These are phyloP conservation scores for Scheffersomyces segobiensis DNA, from an alignment of 1,139 yeast genomes.

Conservation along the genomic window DNA sequence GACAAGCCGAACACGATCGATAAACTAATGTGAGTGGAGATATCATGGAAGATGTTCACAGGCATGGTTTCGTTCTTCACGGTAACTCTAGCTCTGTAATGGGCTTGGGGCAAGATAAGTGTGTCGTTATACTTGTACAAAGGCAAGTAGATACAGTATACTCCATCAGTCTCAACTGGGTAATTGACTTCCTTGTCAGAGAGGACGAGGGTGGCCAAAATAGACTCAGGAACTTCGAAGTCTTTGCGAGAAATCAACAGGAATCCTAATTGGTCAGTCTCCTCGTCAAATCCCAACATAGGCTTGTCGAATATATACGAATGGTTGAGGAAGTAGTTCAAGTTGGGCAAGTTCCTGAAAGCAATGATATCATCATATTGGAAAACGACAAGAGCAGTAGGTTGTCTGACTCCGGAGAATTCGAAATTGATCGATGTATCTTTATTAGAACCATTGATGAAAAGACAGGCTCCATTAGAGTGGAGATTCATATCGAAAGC, in stretches of 20 bases:
- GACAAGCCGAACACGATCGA: slow-evolving; percentile 5
- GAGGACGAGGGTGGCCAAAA: slow-evolving; percentile 4
- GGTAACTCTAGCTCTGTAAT: slow-evolving; percentile 4
- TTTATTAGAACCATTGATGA: slow-evolving; percentile 6
- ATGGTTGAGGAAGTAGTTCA: slow-evolving; percentile 9
- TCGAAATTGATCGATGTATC: slow-evolving; percentile 8
- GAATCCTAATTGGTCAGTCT: slow-evolving; percentile 1
- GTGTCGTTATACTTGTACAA: slow-evolving; percentile 6
- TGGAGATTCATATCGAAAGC: slow-evolving; percentile 9
- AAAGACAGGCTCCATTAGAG: slow-evolving; percentile 13
- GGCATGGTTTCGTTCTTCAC: slow-evolving; percentile 6
- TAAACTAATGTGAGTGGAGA: slow-evolving; percentile 4
- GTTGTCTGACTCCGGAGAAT: slow-evolving; percentile 5
- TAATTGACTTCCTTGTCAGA: slow-evolving; percentile 3
- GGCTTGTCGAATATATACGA: slow-evolving; percentile 2
- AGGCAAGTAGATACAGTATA: slow-evolving; percentile 15
- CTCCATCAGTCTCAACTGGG: slow-evolving; percentile 7
- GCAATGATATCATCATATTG: slow-evolving; percentile 12
- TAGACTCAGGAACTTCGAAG: slow-evolving; percentile 3
- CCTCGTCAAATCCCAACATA: not conserved
- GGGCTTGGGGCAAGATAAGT: slow-evolving; percentile 4
- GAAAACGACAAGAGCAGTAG: slow-evolving; percentile 13
- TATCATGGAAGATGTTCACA: slow-evolving; percentile 5
- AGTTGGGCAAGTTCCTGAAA: slow-evolving; percentile 12
- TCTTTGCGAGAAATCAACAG: slow-evolving; percentile 5